These are phyloP conservation scores for button mushroom (Agaricus bisporus) DNA, from an alignment of 768 basidiomycete species.

Conservation along the genomic window DNA sequence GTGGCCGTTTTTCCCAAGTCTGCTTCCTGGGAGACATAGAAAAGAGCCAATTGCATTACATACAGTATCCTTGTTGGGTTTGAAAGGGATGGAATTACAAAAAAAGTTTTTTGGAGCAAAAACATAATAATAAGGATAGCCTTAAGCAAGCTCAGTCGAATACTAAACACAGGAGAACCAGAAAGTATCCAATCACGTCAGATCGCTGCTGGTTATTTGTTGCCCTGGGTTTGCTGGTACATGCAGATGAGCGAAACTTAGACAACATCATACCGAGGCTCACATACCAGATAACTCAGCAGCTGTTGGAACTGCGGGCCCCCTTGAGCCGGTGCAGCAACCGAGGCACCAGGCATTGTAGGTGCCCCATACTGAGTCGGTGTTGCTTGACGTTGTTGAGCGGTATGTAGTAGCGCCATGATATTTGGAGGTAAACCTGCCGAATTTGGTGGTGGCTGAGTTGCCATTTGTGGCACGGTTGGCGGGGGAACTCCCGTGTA, in stretches of 20 bases:
- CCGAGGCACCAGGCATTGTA: conserved; percentile 35
- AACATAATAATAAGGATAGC: conserved; percentile 9
- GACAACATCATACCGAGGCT: too few relatives aligned
- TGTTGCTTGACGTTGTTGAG: conserved; percentile 42
- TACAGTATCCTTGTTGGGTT: neutral
- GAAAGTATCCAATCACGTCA: neutral
- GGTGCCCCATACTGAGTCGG: conserved; percentile 32
- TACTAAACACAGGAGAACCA: neutral
- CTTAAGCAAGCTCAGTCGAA: neutral
- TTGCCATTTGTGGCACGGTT: conserved; percentile 12
- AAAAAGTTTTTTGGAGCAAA: neutral
- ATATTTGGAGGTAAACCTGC: conserved; percentile 59
- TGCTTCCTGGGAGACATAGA: too few relatives aligned
- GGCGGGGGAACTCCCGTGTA: conserved; percentile 19
- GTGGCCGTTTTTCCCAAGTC: too few relatives aligned
- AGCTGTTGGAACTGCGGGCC: conserved; percentile 53
- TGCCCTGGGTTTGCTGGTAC: conserved; percentile 6
- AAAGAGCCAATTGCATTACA: neutral
- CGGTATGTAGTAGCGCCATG: conserved; percentile 54
- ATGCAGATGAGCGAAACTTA: neutral
- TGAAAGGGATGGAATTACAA: neutral
- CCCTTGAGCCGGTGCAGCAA: conserved; percentile 25
- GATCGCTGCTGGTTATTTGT: conserved; percentile 2
- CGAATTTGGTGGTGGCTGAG: conserved; percentile 30
- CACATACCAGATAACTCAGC: conserved; percentile 61